Conservation (phyloP, 495 filamentous ascomycete species). For the Hypoxylon subgilvum region DNA sequence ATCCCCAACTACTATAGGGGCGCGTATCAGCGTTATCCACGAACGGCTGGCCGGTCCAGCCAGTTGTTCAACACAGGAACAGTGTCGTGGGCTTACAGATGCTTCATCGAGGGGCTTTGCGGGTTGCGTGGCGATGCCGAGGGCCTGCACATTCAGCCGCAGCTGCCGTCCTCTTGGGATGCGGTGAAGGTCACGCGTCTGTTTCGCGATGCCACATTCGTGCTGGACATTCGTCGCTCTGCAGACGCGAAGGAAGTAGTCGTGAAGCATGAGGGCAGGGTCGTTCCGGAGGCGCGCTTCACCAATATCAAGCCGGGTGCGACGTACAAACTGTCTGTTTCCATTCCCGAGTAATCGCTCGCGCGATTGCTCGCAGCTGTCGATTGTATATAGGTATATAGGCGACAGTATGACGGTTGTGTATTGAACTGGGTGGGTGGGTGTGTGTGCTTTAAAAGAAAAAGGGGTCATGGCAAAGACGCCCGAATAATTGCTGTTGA, state of each 20-base stretch:
- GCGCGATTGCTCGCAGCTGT: background rate
- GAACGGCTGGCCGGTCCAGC: slow-evolving; percentile 60
- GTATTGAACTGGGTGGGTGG: background rate
- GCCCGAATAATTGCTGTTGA: slow-evolving; percentile 1
- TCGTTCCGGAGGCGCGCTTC: slow-evolving; percentile 48
- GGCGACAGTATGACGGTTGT: background rate
- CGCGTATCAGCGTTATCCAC: slow-evolving; percentile 55
- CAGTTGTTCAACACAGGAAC: slow-evolving; percentile 65
- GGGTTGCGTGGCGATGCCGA: slow-evolving; percentile 56
- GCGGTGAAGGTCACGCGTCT: slow-evolving; percentile 53
- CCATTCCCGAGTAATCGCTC: slow-evolving; percentile 42
- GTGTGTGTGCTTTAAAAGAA: background rate
- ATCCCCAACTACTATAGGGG: slow-evolving; percentile 66
- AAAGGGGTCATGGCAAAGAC: background rate
- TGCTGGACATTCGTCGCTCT: slow-evolving; percentile 50
- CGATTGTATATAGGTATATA: background rate
- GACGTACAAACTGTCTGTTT: slow-evolving; percentile 50
- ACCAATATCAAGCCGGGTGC: slow-evolving; percentile 46
- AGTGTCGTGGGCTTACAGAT: slow-evolving; percentile 61
- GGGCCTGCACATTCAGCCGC: slow-evolving; percentile 54
- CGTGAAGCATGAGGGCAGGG: slow-evolving; percentile 42
- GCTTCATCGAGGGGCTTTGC: slow-evolving; percentile 60
- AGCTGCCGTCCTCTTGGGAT: slow-evolving; percentile 57
- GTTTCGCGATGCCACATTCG: slow-evolving; percentile 60
- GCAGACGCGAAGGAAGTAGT: slow-evolving; percentile 51